Evolutionary conservation across 129 eudicot species (phyloP), one percentile per base, ranked within the genome.

Genomic region (Erigeron canadensis): DNA sequence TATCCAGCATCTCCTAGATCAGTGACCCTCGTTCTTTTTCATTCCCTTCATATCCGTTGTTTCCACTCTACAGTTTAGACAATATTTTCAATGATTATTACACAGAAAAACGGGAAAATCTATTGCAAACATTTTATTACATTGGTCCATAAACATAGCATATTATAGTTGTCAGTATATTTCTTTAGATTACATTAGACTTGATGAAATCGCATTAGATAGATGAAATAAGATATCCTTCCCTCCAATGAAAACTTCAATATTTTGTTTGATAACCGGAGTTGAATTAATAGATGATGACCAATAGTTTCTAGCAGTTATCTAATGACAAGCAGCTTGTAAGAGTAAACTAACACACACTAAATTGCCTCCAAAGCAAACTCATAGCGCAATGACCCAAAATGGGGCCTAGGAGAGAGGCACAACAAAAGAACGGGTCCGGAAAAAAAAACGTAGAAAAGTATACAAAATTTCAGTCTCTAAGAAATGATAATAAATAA

Each of bases 41-140:
- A 93, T 72, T 39, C 95, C 98, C 78, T 93, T 93, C 98, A 93
- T 93, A 74, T 89, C 96, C 0, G 98, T 93, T 50, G 98, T 93
- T 72, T 93, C 98, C 70, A 93, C 98, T 67, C 98, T 93, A 86
- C 75, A 74, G 8, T 61, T 34, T 34, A 72, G n/a, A 71, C 65
- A 19, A 50, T 39, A 37, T 40, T 28, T 7, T 18, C 15, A 9
- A 41, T 63, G 22, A 50, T 50, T 13, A 50, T 21, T 11, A 48
- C 40, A 43, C 8, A 13, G 43, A n/a, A 34, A 8, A n/a, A 71
- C 3, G 34, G 34, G 34, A 28, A 28, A 28, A 28, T 28, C 34
- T 28, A 28, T 28, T 28, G 34, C 34, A 28, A 28, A 28, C 34
- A 28, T 3, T 28, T 2, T 28, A 28, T 47, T 39, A 23, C 39